Conservation (phyloP, 495 filamentous ascomycete species). For the Penicillium dipodomyicola region DNA sequence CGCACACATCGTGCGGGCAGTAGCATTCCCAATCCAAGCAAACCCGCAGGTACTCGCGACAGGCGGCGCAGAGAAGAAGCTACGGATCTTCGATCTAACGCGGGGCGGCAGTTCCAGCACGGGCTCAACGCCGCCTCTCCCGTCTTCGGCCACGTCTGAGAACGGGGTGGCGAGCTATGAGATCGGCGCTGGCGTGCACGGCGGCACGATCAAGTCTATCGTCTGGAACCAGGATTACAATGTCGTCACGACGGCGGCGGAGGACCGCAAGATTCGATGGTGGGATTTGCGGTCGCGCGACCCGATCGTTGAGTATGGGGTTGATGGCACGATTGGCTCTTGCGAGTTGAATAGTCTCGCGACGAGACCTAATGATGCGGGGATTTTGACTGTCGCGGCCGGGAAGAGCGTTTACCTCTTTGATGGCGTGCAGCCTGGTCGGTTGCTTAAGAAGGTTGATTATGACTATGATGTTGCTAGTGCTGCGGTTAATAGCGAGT, state of each 20-base stretch:
- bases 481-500: conserved; percentile 78
- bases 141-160: conserved; percentile 25
- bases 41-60: conserved; percentile 80
- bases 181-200: conserved; percentile 79
- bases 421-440: conserved; percentile 66
- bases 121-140: conserved; percentile 40
- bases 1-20: conserved; percentile 88
- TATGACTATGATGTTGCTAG: conserved; percentile 82
- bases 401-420: conserved; percentile 94
- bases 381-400: conserved; percentile 57
- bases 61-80: conserved; percentile 92
- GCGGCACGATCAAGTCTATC: conserved; percentile 87
- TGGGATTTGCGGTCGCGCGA: conserved; percentile 79
- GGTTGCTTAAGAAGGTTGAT: conserved; percentile 71
- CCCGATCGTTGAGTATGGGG: conserved; percentile 64
- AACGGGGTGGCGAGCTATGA: conserved; percentile 63
- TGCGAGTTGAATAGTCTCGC: conserved; percentile 75
- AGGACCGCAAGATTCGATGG: conserved; percentile 90
- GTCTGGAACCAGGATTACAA: conserved; percentile 88
- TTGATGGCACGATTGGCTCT: conserved; percentile 82
- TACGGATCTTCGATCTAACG: conserved; percentile 87
- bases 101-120: conserved; percentile 36
- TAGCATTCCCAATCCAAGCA: conserved; percentile 78
- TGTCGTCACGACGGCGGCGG: conserved; percentile 80
- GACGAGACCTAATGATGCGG: conserved; percentile 39